Conservation (phyloP, 2,329 filamentous ascomycete genomes). For the Madurella fahalii region DNA sequence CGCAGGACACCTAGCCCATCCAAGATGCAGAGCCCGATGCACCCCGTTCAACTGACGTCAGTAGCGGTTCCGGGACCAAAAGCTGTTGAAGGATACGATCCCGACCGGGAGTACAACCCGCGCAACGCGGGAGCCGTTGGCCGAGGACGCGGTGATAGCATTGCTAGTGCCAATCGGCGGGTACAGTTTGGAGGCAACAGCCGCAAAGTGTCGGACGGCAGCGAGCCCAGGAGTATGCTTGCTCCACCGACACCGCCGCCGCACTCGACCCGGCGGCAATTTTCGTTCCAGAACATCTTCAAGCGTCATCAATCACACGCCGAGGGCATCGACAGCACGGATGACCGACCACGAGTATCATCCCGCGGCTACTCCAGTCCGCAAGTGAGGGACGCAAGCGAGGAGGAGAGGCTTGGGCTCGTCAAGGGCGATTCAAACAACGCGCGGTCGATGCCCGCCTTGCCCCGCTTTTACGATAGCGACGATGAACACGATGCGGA, state of each 20-base stretch:
- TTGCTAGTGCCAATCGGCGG: conserved; percentile 38
- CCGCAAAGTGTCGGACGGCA: conserved; percentile 12
- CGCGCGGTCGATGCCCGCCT: conserved; percentile 33
- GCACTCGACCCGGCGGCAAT: conserved; percentile 66
- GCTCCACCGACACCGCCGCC: conserved; percentile 60
- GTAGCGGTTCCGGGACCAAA: conserved; percentile 51
- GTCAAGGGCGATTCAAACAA: conserved; percentile 74
- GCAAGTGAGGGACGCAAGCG: conserved; percentile 56
- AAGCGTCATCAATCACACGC: conserved; percentile 44
- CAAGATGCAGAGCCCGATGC: conserved; percentile 51
- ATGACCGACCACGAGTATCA: conserved; percentile 13
- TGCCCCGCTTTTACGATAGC: conserved; percentile 36
- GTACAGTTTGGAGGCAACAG: conserved; percentile 44
- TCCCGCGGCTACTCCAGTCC: conserved; percentile 39
- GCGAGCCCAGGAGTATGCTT: conserved; percentile 24
- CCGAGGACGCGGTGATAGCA: conserved; percentile 34
- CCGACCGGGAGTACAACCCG: conserved; percentile 33
- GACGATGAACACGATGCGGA: conserved; percentile 32
- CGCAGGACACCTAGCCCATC: conserved; percentile 32
- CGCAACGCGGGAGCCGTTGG: conserved; percentile 15
- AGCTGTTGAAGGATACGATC: conserved; percentile 35
- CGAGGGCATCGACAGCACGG: conserved; percentile 19
- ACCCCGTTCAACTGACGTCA: conserved; percentile 59
- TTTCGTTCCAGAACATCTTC: conserved; percentile 89
- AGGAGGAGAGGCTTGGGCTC: conserved; percentile 78